Base-by-base conservation (phyloP, 2,329 filamentous ascomycete genomes). In the Drechslerella dactyloides region DNA sequence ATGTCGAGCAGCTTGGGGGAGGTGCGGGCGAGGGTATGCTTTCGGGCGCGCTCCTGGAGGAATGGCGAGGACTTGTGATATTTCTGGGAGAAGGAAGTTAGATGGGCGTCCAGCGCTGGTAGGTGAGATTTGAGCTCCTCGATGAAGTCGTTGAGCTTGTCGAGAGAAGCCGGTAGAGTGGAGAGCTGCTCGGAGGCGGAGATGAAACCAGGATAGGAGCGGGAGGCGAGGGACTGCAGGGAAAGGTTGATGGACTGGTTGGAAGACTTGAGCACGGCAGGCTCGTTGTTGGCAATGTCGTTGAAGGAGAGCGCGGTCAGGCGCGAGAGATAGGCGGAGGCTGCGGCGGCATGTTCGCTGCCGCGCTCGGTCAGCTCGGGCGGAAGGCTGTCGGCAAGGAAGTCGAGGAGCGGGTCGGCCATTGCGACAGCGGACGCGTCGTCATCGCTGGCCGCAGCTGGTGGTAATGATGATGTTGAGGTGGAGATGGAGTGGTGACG, bases 1-100 rank as follows among this genome's bases (percentile, higher is more conserved):
- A 97, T 88, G 78, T 97, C 93, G 30, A 92, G 89, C 1, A 97
- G 84, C 62, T 93, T 87, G 79, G 97, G 93, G 27, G 93, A 89
- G 78, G 97, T 97, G 53, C 90, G 86, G 17, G 91, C 86, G 15
- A 97, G 83, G 21, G 96, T 84, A 77, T 97, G 85, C 0, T 91
- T 90, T 78, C 89, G 88, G 77, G 90, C 90, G 75, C 94, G 86
- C 24, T 88, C 82, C 56, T 88, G 87, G 27, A 97, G 83, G 0
- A 91, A 82, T 8, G 81, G 78, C 69, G 83, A 83, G 59, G 84
- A 84, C 77, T 90, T 90, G 79, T 89, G 89, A 79, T 96, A 97
- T 46, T 88, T 90, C 13, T 88, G 85, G 6, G 93, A 91, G 80
- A 99, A 99, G 51, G 82, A 83, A 52, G 93, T 86, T 0, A 91